These are phyloP conservation scores for Cupressus sempervirens DNA, from an alignment of 75 land plant genomes.

Conservation along the genomic window DNA sequence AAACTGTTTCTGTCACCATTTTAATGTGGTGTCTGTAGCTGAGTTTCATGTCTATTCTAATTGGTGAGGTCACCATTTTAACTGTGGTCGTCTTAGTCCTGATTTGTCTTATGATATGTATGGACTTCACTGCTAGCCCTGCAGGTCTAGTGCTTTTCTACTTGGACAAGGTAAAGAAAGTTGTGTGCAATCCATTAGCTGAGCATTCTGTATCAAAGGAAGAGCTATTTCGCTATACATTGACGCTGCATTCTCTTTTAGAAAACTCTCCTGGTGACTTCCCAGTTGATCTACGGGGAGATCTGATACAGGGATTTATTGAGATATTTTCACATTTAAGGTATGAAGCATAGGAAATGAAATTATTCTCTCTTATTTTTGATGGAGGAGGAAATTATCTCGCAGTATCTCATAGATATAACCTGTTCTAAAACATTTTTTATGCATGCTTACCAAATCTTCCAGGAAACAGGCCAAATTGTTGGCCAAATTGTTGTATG, in stretches of 20 bases:
- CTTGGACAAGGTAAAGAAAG: conserved; percentile 55
- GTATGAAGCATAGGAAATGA: conserved; percentile 24
- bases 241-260: conserved; percentile 64
- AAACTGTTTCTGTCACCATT: background rate
- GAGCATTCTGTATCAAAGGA: conserved; percentile 55
- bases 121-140: background rate
- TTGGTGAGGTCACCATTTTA: background rate
- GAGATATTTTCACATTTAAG: conserved; percentile 58
- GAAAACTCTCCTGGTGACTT: conserved; percentile 86
- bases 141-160: conserved; percentile 64
- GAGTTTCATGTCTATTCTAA: background rate
- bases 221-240: conserved; percentile 59
- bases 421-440: background rate
- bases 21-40: background rate
- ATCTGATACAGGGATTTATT: conserved; percentile 53
- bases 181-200: conserved; percentile 15
- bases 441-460: background rate
- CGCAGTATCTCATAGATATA: background rate
- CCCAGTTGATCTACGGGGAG: conserved; percentile 47
- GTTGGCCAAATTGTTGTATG: too few species aligned
- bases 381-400: background rate
- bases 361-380: background rate
- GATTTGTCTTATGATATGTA: background rate
- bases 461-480: background rate
- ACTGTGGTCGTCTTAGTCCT: background rate